Conservation (phyloP, 2,329 filamentous ascomycete species). For the Knufia petricola region DNA sequence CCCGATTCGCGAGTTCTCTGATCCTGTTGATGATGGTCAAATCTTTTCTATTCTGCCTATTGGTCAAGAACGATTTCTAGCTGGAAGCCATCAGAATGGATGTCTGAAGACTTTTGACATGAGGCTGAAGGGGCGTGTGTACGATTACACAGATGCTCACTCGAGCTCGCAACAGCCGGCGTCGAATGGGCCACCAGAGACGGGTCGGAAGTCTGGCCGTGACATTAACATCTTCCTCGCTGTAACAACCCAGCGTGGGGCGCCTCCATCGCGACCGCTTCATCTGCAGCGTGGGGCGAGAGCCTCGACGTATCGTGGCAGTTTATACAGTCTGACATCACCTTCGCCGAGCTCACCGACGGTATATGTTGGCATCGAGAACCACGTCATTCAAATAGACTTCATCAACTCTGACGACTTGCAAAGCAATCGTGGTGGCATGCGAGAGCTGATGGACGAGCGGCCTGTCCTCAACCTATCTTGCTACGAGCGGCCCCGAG, state of each 20-base stretch:
- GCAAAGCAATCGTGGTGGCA: conserved; percentile 10
- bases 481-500: conserved; percentile 36
- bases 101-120: conserved; percentile 55
- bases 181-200: background rate
- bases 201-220: conserved; percentile 17
- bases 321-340: conserved; percentile 36
- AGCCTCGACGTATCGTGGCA: conserved; percentile 30
- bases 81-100: conserved; percentile 47
- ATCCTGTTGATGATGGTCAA: conserved; percentile 48
- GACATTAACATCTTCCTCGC: conserved; percentile 38
- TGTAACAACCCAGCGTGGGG: conserved; percentile 16
- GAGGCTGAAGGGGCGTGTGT: conserved; percentile 38
- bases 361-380: conserved; percentile 36
- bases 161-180: background rate
- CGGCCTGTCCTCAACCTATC: conserved; percentile 24
- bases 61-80: conserved; percentile 47
- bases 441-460: conserved; percentile 23
- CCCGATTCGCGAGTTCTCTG: conserved; percentile 42
- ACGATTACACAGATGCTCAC: conserved; percentile 23
- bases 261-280: conserved; percentile 18
- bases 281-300: background rate
- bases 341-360: conserved; percentile 37
- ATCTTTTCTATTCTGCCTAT: conserved; percentile 51
- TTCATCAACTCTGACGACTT: conserved; percentile 37
- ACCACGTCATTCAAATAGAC: conserved; percentile 35